These are phyloP conservation scores for Apophysomyces variabilis DNA, from an alignment of 371 early-diverging fungal genomes.

Conservation along the genomic window DNA sequence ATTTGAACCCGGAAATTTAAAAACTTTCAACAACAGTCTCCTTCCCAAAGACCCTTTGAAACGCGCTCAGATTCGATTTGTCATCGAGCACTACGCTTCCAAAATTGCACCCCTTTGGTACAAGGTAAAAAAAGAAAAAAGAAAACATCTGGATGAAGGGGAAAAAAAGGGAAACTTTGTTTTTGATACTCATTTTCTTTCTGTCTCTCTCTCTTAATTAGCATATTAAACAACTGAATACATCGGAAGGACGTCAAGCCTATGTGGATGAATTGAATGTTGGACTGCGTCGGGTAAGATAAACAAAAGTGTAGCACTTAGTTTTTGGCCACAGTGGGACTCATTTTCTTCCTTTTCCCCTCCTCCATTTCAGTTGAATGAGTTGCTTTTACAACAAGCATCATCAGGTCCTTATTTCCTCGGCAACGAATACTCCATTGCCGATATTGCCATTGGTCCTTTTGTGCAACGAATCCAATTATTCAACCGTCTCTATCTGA, in stretches of 20 bases:
- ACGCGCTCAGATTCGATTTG: conserved; percentile 55
- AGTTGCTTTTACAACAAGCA: conserved; percentile 49
- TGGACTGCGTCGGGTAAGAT: conserved; percentile 11
- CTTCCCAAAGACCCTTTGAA: conserved; percentile 49
- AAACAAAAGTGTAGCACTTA: background rate
- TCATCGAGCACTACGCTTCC: conserved; percentile 55
- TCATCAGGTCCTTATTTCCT: conserved; percentile 66
- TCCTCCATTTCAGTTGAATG: conserved; percentile 27
- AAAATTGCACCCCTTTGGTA: conserved; percentile 42
- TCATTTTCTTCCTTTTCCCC: background rate
- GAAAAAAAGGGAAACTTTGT: background rate
- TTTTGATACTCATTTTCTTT: background rate
- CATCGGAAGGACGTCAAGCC: conserved; percentile 3
- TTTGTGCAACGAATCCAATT: conserved; percentile 43
- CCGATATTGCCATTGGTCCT: conserved; percentile 64
- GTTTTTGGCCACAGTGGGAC: background rate
- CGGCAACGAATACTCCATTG: conserved; percentile 60
- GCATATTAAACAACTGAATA: background rate
- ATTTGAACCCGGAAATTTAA: background rate
- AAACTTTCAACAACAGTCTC: conserved; percentile 25
- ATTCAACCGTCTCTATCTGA: conserved; percentile 19
- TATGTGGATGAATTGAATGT: background rate
- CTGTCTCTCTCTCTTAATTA: no score
- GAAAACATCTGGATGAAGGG: background rate
- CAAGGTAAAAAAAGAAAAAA: conserved; percentile 16